Evolutionary conservation across 192 early-diverging fungal genomes (phyloP), one percentile per base, ranked within the genome.

Genomic region (Lunasporangiospora selenospora): DNA sequence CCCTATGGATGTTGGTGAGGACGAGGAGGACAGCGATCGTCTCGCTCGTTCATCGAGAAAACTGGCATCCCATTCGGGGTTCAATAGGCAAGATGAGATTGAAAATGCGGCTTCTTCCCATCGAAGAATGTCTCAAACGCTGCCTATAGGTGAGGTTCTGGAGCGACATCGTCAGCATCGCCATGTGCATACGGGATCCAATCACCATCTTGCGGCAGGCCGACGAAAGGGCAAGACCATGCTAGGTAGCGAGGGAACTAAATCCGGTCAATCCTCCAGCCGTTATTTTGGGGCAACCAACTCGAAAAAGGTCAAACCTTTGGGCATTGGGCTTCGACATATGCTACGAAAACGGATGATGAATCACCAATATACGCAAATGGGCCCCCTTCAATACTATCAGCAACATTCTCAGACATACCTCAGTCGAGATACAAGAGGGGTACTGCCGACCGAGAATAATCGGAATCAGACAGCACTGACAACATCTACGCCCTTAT

Each of bases 311-410:
- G 53, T 49, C 45, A 71, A 71, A 33, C 67, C 67, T 10, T 37
- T 71, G 9, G 67, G 67, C 1, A 26, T 71, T 26, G 67, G 67
- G 8, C 58, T 71, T 0, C 53, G 67, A 13, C 53, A 71, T 21
- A 71, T 71, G 67, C n/a, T 71, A 3, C 52, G 67, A 8, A 58
- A 59, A 18, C 45, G 39, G 21, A 62, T 62, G 58, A 71, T 62
- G 51, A 52, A 56, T 19, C 59, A 51, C 24, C 19, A 27, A 0
- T n/a, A 42, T 3, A 4, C 51, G 1, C 36, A 52, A 24, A 13
- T 53, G 8, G 8, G 21, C 19, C 51, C 19, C 13, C 19, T 18
- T 19, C 37, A 32, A 7, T 19, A 11, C 11, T 12, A 19, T 46
- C 45, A 47, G 1, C 45, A n/a, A n/a, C n/a, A n/a, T n/a, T 21